Base-by-base conservation (phyloP, 768 basidiomycete genomes). In the Podaxis pistillaris region DNA sequence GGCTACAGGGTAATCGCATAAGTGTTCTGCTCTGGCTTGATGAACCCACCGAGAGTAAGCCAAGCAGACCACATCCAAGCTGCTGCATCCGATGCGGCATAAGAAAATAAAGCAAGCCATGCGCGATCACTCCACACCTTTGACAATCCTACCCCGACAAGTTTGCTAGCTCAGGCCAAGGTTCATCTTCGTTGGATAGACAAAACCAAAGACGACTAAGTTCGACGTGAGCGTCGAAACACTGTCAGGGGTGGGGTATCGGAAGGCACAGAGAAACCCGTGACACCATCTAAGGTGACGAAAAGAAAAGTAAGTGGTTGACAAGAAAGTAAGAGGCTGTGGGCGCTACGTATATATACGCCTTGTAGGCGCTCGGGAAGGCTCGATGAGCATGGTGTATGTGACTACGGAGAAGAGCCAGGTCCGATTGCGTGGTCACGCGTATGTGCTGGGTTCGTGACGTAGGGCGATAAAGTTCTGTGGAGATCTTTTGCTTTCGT, bases 101-200 rank as follows among this genome's bases (percentile, higher is more conserved):
- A 44, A 15, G 7, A 44, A 15, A 44, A 46, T 46, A 5, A 46
- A 12, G 41, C 15, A 50, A 9, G 15, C 6, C n/a, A 51, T 22
- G 46, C 41, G 51, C 19, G 38, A 55, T 19, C 44, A 59, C 28
- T 22, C 17, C 13, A 38, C 12, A 55, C 38, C 53, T 49, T 52
- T 38, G 54, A 56, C 46, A 19, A 49, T 56, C 54, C 47, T 36
- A 62, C 54, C 47, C 61, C 54, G 54, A 55, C 61, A 62, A 33
- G 36, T 49, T 62, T 56, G 46, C 61, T 62, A 62, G 55, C 61
- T 62, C 54, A 62, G 36, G 55, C 19, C 55, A 50, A 56, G 61
- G 54, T 62, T 56, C 24, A 26, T 56, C 33, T 38, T 28, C 13
- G 13, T 38, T 55, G 28, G 51, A 28, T 17, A 38, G 17, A 9